Evolutionary conservation across 2,329 filamentous ascomycete genomes (phyloP).

Genomic region (Arthrobotrys megalospora): DNA sequence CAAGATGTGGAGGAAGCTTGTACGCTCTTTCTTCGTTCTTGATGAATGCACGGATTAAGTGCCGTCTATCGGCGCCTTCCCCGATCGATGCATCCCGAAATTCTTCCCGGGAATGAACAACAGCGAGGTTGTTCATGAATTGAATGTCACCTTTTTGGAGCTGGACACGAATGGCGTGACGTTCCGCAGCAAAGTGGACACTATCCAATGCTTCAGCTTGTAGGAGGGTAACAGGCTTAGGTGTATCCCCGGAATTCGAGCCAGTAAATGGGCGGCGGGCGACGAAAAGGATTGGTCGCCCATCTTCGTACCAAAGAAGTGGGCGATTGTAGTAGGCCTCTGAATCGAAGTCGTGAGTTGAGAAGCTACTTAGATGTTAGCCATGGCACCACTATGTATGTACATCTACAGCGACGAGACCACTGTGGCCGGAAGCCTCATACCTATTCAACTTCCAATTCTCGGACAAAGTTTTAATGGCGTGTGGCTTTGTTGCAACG

Average conservation of each 20-base stretch:
- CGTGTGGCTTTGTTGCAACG: conserved; percentile 71
- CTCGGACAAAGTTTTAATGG: conserved; percentile 71
- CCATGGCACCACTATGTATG: too few species aligned
- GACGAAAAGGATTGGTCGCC: conserved; percentile 74
- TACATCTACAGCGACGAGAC: too few species aligned
- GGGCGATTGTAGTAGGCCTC: conserved; percentile 68
- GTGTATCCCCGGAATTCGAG: conserved; percentile 72
- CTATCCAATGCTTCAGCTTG: conserved; percentile 70
- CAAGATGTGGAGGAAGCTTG: conserved; percentile 67
- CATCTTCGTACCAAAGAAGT: conserved; percentile 73
- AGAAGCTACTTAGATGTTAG: conserved; percentile 31
- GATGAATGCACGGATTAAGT: conserved; percentile 70
- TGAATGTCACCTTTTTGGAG: conserved; percentile 69
- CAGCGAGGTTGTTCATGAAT: conserved; percentile 70
- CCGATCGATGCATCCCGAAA: conserved; percentile 66
- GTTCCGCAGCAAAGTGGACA: conserved; percentile 69
- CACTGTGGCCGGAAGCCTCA: conserved; percentile 22
- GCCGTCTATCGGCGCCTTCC: conserved; percentile 64
- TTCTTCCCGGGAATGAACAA: conserved; percentile 70
- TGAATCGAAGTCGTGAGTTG: conserved; percentile 48
- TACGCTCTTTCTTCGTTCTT: conserved; percentile 69
- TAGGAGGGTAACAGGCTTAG: conserved; percentile 70
- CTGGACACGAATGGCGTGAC: conserved; percentile 66
- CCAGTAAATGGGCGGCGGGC: conserved; percentile 74
- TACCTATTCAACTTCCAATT: conserved; percentile 71